A percentile compares a stretch with the other conserved stretches of the same genome.
phyloP scores from a whole-genome alignment of 257 asterid genomes.

The Catharanthus roseus region DNA sequence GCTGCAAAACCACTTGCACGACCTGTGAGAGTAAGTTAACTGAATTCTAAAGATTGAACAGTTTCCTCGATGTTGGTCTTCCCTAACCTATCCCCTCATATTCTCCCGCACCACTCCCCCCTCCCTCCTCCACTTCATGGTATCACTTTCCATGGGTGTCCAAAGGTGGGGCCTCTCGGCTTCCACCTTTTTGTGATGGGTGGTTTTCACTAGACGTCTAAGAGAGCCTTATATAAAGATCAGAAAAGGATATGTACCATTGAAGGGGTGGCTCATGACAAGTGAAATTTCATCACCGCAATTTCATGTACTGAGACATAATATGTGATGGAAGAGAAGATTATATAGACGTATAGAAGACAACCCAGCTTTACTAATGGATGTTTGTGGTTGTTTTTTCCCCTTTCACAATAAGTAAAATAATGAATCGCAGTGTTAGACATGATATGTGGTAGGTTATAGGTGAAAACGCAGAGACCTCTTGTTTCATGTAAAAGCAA shows the following conservation, averaged over 20 bases:
- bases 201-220: neutral
- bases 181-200: neutral
- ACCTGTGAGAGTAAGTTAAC: slow-evolving; percentile 80
- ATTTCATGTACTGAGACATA: neutral
- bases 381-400: no score
- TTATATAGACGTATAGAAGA: neutral
- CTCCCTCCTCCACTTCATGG: neutral
- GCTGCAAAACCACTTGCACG: slow-evolving; percentile 95
- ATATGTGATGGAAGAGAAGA: neutral
- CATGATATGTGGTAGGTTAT: no score
- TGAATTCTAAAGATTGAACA: slow-evolving; percentile 1
- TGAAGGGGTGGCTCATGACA: neutral
- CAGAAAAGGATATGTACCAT: neutral
- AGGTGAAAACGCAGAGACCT: no score
- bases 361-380: neutral
- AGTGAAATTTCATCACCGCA: neutral
- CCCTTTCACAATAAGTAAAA: no score
- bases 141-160: neutral
- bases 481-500: neutral
- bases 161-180: neutral
- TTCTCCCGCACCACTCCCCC: neutral
- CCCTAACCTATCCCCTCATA: no score
- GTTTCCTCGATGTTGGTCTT: neutral
- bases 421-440: no score
- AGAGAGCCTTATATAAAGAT: neutral